Evolutionary conservation across 2,329 filamentous ascomycete genomes (phyloP).

Genomic region (Thelonectria olida): DNA sequence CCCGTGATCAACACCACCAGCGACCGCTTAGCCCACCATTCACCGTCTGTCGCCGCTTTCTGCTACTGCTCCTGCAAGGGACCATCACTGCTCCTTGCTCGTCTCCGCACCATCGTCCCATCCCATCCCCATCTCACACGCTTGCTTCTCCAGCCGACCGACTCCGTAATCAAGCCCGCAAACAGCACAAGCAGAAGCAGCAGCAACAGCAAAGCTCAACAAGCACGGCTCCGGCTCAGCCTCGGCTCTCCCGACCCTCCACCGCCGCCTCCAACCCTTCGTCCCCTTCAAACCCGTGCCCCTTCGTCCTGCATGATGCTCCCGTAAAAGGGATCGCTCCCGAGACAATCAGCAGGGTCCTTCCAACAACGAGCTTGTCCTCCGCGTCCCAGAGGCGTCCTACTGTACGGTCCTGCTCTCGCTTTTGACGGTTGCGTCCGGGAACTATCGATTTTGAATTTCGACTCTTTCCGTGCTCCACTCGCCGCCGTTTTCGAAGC

Average conservation of each 20-base stretch:
- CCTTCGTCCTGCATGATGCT: constrained; percentile 27
- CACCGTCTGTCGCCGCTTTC: constrained; percentile 5
- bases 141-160: constrained; percentile 2
- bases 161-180: constrained; percentile 12
- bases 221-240: constrained; percentile 8
- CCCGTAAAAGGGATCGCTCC: constrained; percentile 40
- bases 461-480: constrained; percentile 1
- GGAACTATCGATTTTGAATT: constrained; percentile 14
- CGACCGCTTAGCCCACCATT: constrained; percentile 7
- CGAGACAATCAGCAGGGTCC: constrained; percentile 34
- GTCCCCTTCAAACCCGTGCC: constrained; percentile 22
- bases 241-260: constrained; percentile 18
- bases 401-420: too few relatives aligned
- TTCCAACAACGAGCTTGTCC: neutral
- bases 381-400: neutral
- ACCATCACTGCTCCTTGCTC: constrained; percentile 17
- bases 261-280: neutral
- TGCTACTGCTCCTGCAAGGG: constrained; percentile 16
- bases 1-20: neutral
- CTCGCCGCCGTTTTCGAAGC: neutral
- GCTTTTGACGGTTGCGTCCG: neutral
- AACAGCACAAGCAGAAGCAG: constrained; percentile 2
- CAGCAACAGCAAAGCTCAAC: neutral
- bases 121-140: constrained; percentile 15
- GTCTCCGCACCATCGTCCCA: constrained; percentile 22